Base-by-base conservation (phyloP, 2,329 filamentous ascomycete species). In the Acrocalymma vagum region DNA sequence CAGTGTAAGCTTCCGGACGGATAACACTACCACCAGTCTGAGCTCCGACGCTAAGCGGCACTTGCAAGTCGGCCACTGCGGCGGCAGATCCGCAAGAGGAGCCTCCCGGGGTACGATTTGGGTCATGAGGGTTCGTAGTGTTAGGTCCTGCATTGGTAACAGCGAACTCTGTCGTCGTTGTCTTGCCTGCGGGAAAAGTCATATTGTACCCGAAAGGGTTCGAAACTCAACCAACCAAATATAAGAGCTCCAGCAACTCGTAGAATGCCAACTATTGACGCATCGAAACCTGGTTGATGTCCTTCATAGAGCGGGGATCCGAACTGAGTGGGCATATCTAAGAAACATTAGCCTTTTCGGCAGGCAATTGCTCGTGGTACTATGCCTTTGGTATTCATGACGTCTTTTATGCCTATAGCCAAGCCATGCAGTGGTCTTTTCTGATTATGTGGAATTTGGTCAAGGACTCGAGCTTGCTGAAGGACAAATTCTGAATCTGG, bases 81-180 rank as follows among this genome's bases (percentile, higher is more conserved):
- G 84, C 83, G 0, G 73, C 84, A 0, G 83, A 85, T 0, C 84
- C 84, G 0, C 81, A 80, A 0, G 82, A 85, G 0, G 83, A 86
- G 24, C 84, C 84, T 2, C 83, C 84, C 0, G 84, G 84, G 0
- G 83, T 86, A 3, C 73, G 71, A 0, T 38, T 41, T 0, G 64
- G 46, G 43, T 75, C 65, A 48, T 78, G 76, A 0, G 83, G 81
- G 58, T 87, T 87, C 4, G 63, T 58, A 1, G 81, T 82, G 26
- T 70, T 69, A 1, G 76, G 72, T 0, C 81, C 81, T 6, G 69
- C 60, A 1, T 71, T 73, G 0, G 73, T 78, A 2, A 77, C 75
- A 0, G 82, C 79, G 52, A 85, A 85, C 53, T 85, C 80, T 0
- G 83, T 82, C 0, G 82, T 85, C 0, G 76, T 78, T 2, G 77